Evolutionary conservation across 73 alveolate genomes (phyloP), one percentile per base, ranked within the genome.

Genomic region (Paramecium pentaurelia): DNA sequence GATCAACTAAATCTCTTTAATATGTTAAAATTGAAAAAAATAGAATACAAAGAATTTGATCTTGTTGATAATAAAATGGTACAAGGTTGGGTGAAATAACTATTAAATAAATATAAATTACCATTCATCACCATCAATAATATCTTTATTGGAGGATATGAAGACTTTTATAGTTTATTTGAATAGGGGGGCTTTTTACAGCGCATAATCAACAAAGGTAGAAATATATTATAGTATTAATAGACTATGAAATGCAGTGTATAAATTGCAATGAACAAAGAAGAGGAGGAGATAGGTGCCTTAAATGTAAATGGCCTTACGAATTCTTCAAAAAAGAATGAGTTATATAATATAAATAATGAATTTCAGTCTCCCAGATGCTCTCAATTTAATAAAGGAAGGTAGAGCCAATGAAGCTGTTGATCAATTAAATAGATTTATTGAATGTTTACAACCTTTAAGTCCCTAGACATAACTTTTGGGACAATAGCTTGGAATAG

Each of bases 391-490:
- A 40, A 40, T 73, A 37, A 73, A 73, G 34, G 87, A 73, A 18
- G 87, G 87, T 18, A 73, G 60, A 44, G 87, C 87, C 0, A 40
- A 34, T 73, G 91, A 42, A 47, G 91, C 91, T 4, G 91, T 80
- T 18, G 91, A 80, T 47, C 28, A 25, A 7, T 77, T 80, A 28
- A 80, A 80, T 16, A 80, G 45, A 49, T 80, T 80, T 18, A 80
- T 80, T 45, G 91, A 80, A 11, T 47, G 58, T 20, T 32, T 80
- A 28, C 58, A 80, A 47, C 91, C 91, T n/a, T 25, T 45, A 5
- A 80, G 91, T 64, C 91, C 91, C 4, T 80, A 80, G 28, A 80
- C 49, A 38, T 58, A 80, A 36, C 38, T 80, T 20, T 20, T 80
- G 7, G 71, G 64, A 8, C 30, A 42, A 20, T n/a, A 40, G 12